Evolutionary conservation across 192 early-diverging fungal species (phyloP).

Genomic region (Martensiomyces pterosporus): DNA sequence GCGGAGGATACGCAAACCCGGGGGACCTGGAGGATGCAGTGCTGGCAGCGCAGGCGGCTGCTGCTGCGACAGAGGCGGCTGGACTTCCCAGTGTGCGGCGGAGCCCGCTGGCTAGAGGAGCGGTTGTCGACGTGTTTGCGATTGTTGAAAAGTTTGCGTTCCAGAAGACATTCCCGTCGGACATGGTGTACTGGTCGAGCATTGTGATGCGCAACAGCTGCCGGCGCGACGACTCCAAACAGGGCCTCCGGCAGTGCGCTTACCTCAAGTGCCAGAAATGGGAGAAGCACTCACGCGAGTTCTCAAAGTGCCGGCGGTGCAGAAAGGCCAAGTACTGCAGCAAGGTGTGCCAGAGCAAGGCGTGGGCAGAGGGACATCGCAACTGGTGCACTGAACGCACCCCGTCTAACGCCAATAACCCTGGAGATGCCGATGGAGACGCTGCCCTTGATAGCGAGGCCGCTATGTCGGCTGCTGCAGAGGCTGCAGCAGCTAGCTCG

Average conservation of each 20-base stretch:
- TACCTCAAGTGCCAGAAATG: conserved; percentile 74
- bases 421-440: conserved; percentile 11
- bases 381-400: conserved; percentile 72
- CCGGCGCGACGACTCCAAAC: conserved; percentile 66
- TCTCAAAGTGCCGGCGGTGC: conserved; percentile 84
- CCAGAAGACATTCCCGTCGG: conserved; percentile 58
- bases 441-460: conserved; percentile 22
- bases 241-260: conserved; percentile 73
- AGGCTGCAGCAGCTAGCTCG: conserved; percentile 29
- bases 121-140: conserved; percentile 64
- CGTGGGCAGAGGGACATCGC: conserved; percentile 76
- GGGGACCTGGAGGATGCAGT: conserved; percentile 27
- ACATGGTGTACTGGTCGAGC: conserved; percentile 66
- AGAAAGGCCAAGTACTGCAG: conserved; percentile 86
- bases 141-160: conserved; percentile 72
- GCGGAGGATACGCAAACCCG: conserved; percentile 18
- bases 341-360: conserved; percentile 67
- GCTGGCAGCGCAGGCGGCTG: conserved; percentile 30
- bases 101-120: conserved; percentile 11
- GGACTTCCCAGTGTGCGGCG: conserved; percentile 29
- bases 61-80: conserved; percentile 20
- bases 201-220: conserved; percentile 80
- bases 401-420: conserved; percentile 10
- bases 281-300: conserved; percentile 70
- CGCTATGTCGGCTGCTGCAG: conserved; percentile 17